Evolutionary conservation across 352 stramenopile species (phyloP).

Genomic region (Globisporangium paddicum): DNA sequence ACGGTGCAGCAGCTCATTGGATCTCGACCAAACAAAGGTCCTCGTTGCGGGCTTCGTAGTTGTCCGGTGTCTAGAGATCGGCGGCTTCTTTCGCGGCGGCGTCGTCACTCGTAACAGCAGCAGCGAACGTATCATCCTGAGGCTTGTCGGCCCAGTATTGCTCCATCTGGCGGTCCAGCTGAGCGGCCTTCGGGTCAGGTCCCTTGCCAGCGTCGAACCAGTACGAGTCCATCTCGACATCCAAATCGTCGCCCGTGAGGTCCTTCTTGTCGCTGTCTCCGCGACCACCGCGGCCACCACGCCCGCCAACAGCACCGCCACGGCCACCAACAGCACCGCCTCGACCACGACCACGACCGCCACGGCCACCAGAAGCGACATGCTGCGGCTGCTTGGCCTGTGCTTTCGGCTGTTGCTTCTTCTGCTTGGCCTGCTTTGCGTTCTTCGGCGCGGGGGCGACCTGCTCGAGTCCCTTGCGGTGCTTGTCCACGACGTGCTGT

Average conservation of each 20-base stretch:
- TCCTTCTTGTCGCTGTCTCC: conserved; percentile 39
- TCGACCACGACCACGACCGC: conserved; percentile 19
- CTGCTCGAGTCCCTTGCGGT: conserved; percentile 54
- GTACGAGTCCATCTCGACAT: conserved; percentile 88
- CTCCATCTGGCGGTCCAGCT: conserved; percentile 86
- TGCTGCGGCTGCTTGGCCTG: neutral
- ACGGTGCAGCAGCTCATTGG: neutral
- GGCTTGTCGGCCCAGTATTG: conserved; percentile 87
- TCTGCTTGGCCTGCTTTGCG: conserved; percentile 29
- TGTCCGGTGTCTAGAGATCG: neutral
- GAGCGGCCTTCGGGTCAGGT: conserved; percentile 72
- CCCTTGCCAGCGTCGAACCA: conserved; percentile 87
- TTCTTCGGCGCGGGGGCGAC: conserved; percentile 16
- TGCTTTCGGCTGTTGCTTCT: conserved; percentile 22
- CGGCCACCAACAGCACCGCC: conserved; percentile 10
- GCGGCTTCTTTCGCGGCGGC: conserved; percentile 1
- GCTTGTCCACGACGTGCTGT: conserved; percentile 69
- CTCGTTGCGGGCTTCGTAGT: neutral
- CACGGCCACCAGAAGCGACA: conserved; percentile 8
- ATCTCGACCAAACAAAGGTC: neutral
- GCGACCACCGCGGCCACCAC: conserved; percentile 22
- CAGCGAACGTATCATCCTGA: conserved; percentile 19
- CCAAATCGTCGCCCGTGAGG: conserved; percentile 68
- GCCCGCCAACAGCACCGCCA: conserved; percentile 15
- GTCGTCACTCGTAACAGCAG: neutral